phyloP scores from a whole-genome alignment of 352 stramenopile genomes.

The Globisporangium heterothallicum region DNA sequence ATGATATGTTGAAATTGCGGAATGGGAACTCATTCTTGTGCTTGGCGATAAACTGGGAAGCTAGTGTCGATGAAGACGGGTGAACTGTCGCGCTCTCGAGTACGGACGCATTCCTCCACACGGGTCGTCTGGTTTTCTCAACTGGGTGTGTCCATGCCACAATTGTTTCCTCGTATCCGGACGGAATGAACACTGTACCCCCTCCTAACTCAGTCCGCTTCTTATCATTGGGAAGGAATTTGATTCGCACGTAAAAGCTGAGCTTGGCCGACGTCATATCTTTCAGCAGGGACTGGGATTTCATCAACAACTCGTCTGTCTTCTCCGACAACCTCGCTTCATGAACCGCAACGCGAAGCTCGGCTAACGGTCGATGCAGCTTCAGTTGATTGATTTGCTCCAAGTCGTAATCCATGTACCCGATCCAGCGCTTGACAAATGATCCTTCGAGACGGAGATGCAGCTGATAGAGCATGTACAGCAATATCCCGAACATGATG shows the following conservation, averaged over 20 bases:
- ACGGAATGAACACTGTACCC: constrained; percentile 63
- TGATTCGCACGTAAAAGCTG: constrained; percentile 67
- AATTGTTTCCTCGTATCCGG: constrained; percentile 52
- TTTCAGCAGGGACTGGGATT: constrained; percentile 57
- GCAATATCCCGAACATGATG: constrained; percentile 46
- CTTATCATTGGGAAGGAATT: constrained; percentile 75
- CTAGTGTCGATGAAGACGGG: constrained; percentile 16
- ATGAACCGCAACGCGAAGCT: constrained; percentile 67
- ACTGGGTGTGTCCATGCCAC: constrained; percentile 73
- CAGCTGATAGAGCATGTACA: constrained; percentile 80
- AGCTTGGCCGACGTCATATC: constrained; percentile 56
- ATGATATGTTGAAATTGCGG: constrained; percentile 77
- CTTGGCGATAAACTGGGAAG: constrained; percentile 30
- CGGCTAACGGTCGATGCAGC: constrained; percentile 66
- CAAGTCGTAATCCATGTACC: constrained; percentile 70
- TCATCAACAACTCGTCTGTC: constrained; percentile 48
- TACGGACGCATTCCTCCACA: constrained; percentile 23
- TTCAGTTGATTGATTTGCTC: constrained; percentile 69
- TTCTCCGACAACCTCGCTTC: constrained; percentile 53
- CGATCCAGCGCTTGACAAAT: constrained; percentile 67
- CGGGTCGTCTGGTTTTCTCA: constrained; percentile 43
- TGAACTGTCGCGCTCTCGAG: constrained; percentile 7
- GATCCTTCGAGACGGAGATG: constrained; percentile 57
- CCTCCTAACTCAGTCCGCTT: constrained; percentile 32
- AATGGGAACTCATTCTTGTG: constrained; percentile 61